A percentile compares a stretch with the other conserved stretches of the same genome.
Evolutionary conservation across 331 rosid genomes (phyloP).

Genomic region (Spiraea crenata): DNA sequence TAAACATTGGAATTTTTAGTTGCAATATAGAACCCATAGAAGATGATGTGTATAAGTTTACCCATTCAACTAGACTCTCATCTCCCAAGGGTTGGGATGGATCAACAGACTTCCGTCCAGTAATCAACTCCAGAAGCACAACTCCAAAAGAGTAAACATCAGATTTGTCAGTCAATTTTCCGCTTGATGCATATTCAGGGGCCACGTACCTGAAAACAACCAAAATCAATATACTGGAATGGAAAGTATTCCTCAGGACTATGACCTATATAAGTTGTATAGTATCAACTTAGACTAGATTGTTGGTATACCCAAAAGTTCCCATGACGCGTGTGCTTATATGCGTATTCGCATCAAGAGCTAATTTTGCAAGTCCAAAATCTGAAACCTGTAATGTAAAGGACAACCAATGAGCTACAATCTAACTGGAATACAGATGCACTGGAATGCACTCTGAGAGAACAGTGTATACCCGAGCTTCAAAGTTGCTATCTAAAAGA

Average conservation of each 20-base stretch:
- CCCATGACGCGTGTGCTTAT: constrained; percentile 88
- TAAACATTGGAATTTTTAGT: background rate
- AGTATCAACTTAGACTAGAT: constrained; percentile 11
- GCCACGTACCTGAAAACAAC: constrained; percentile 70
- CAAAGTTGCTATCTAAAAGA: constrained; percentile 77
- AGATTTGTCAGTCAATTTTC: constrained; percentile 84
- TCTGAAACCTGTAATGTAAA: constrained; percentile 69
- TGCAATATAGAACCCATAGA: background rate
- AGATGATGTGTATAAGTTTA: constrained; percentile 28
- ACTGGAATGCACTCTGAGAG: constrained; percentile 18
- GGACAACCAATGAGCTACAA: constrained; percentile 16
- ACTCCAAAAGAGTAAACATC: constrained; percentile 93
- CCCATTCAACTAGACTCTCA: constrained; percentile 96
- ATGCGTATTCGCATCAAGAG: constrained; percentile 70
- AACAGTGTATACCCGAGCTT: constrained; percentile 66
- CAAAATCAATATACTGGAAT: constrained; percentile 1
- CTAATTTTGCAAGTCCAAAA: constrained; percentile 92
- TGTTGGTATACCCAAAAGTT: constrained; percentile 76
- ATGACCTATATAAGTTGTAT: background rate
- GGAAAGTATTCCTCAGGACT: background rate
- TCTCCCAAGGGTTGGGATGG: constrained; percentile 79
- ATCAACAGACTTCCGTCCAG: constrained; percentile 91
- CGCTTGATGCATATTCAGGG: constrained; percentile 96
- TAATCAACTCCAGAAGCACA: constrained; percentile 86
- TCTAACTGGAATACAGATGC: constrained; percentile 10